Percentiles rank a stretch among this genome's conserved stretches.
These are phyloP conservation scores for Torrubiella hemipterigena DNA, from an alignment of 2,329 filamentous ascomycete species.

Conservation along the genomic window DNA sequence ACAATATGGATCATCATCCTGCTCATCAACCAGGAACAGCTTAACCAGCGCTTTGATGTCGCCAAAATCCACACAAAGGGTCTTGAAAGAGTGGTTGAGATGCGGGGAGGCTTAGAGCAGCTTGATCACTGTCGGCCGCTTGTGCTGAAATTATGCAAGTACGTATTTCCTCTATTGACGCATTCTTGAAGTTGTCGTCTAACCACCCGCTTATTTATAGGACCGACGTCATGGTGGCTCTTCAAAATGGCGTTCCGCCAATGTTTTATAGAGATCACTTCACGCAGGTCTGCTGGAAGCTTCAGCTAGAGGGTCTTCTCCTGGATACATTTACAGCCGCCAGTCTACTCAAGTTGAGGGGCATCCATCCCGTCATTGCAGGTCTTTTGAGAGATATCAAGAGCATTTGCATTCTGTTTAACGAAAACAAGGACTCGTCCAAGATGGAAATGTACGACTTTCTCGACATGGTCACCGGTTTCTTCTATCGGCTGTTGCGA, in stretches of 20 bases:
- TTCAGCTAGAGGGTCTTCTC: neutral
- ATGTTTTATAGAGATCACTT: neutral
- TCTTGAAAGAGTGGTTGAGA: slow-evolving; percentile 9
- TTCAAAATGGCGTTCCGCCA: neutral
- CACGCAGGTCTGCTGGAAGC: neutral
- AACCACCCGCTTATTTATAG: no score
- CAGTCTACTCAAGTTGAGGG: no score
- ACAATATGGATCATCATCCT: slow-evolving; percentile 15
- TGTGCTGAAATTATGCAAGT: slow-evolving; percentile 14
- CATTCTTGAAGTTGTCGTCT: neutral
- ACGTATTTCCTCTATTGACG: slow-evolving; percentile 2
- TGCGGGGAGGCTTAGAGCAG: slow-evolving; percentile 8
- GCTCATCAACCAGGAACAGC: slow-evolving; percentile 14
- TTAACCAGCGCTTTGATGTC: slow-evolving; percentile 6
- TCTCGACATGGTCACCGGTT: no score
- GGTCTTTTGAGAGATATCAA: neutral
- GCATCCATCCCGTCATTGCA: neutral
- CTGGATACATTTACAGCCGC: neutral
- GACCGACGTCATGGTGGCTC: neutral
- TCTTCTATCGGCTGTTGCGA: no score
- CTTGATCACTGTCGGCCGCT: slow-evolving; percentile 10
- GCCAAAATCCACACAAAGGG: slow-evolving; percentile 10
- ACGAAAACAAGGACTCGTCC: no score
- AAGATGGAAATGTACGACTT: no score
- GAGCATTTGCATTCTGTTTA: neutral